Conservation (phyloP, 306 rosid genomes). For the Cicer cuneatum region DNA sequence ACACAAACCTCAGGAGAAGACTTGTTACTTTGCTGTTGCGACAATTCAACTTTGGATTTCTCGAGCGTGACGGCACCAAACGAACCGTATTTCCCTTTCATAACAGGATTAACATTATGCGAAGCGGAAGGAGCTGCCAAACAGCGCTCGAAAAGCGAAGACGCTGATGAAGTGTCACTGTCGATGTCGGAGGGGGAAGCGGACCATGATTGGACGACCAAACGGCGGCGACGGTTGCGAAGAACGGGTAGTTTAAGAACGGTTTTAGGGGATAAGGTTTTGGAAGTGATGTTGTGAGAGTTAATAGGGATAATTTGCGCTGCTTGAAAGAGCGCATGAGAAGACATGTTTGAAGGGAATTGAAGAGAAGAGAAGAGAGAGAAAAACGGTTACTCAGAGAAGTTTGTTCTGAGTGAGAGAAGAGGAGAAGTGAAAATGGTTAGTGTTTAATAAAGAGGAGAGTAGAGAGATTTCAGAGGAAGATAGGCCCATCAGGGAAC, state of each 20-base stretch:
- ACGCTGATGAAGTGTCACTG: conserved; percentile 34
- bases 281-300: neutral
- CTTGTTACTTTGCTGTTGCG: conserved; percentile 68
- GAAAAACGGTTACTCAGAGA: neutral
- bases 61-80: conserved; percentile 83
- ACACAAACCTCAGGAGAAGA: conserved; percentile 78
- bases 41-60: conserved; percentile 76
- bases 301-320: conserved; percentile 24
- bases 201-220: conserved; percentile 4
- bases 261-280: conserved; percentile 46
- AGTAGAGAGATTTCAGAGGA: neutral
- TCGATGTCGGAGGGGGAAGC: conserved; percentile 53
- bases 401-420: neutral
- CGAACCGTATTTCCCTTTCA: conserved; percentile 84
- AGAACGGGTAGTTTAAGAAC: conserved; percentile 34
- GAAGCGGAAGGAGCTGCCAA: conserved; percentile 45
- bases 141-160: conserved; percentile 63
- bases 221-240: conserved; percentile 40
- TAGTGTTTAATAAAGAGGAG: neutral
- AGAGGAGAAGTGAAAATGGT: neutral
- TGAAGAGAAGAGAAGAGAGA: neutral
- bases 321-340: conserved; percentile 41
- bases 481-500: conserved; percentile 27
- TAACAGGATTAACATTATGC: conserved; percentile 32
- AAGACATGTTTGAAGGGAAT: conserved; percentile 6